phyloP scores from a whole-genome alignment of 1,284 basidiomycete species.

The Apiotrichum domesticum region DNA sequence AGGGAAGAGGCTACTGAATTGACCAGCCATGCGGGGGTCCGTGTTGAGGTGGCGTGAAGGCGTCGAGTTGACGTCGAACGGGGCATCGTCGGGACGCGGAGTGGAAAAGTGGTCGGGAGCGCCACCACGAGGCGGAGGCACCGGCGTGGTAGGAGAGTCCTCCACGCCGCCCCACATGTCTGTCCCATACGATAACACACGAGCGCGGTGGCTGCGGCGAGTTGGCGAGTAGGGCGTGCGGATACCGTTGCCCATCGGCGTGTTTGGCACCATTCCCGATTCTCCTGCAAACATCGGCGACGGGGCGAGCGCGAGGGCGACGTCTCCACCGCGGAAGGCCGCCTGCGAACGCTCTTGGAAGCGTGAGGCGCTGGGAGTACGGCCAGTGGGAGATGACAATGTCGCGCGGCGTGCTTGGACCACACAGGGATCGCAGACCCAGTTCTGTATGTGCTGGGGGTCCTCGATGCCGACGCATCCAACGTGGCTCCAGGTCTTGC shows the following conservation, averaged over 20 bases:
- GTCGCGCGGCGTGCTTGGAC: slow-evolving; percentile 17
- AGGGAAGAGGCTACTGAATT: slow-evolving; percentile 38
- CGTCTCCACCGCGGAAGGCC: slow-evolving; percentile 33
- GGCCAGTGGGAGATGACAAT: slow-evolving; percentile 25
- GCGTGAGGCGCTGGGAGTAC: slow-evolving; percentile 6
- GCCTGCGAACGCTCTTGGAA: slow-evolving; percentile 28
- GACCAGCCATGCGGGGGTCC: slow-evolving; percentile 21
- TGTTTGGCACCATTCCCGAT: neutral
- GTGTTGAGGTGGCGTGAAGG: slow-evolving; percentile 41
- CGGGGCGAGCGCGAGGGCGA: slow-evolving; percentile 39
- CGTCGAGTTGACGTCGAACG: slow-evolving; percentile 43
- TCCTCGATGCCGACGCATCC: slow-evolving; percentile 35
- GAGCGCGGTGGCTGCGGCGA: slow-evolving; percentile 22
- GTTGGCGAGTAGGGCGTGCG: slow-evolving; percentile 23
- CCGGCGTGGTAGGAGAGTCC: slow-evolving; percentile 36
- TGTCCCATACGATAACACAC: slow-evolving; percentile 38
- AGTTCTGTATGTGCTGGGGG: slow-evolving; percentile 22
- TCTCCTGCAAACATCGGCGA: slow-evolving; percentile 37
- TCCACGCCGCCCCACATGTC: slow-evolving; percentile 37
- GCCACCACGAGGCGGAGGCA: slow-evolving; percentile 17
- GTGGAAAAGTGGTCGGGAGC: slow-evolving; percentile 31
- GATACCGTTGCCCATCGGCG: slow-evolving; percentile 7
- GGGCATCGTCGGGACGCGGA: slow-evolving; percentile 34
- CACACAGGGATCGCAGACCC: slow-evolving; percentile 37
- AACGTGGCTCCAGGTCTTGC: slow-evolving; percentile 41